phyloP scores from a whole-genome alignment of 2,329 filamentous ascomycete species.

The Alternaria alternata region DNA sequence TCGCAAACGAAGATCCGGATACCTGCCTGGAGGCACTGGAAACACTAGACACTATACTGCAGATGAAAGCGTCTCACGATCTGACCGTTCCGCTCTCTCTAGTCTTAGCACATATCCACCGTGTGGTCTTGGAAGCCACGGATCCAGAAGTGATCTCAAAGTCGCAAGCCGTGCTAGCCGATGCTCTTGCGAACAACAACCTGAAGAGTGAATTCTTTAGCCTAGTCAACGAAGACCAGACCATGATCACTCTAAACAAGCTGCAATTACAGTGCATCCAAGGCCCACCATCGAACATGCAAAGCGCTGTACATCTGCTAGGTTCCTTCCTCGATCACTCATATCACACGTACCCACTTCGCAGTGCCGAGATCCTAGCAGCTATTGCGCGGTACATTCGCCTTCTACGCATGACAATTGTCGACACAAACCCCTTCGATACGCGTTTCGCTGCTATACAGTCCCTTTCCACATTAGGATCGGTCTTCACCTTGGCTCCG shows the following conservation, averaged over 20 bases:
- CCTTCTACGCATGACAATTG: constrained; percentile 40
- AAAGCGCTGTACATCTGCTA: constrained; percentile 42
- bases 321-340: constrained; percentile 44
- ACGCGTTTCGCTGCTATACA: constrained; percentile 67
- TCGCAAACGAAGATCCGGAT: constrained; percentile 35
- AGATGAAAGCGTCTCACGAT: constrained; percentile 11
- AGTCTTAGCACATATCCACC: constrained; percentile 34
- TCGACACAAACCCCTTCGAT: constrained; percentile 63
- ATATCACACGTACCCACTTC: constrained; percentile 16
- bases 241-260: constrained; percentile 27
- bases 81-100: constrained; percentile 26
- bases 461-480: constrained; percentile 60
- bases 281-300: constrained; percentile 41
- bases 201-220: constrained; percentile 27
- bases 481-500: constrained; percentile 28
- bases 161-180: constrained; percentile 39
- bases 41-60: constrained; percentile 29
- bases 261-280: constrained; percentile 40
- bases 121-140: constrained; percentile 22
- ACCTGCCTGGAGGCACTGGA: constrained; percentile 37
- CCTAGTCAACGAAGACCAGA: constrained; percentile 20
- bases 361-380: constrained; percentile 12
- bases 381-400: constrained; percentile 38
- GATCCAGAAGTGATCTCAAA: constrained; percentile 43
- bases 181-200: constrained; percentile 19